Evolutionary conservation across 768 basidiomycete genomes (phyloP).

Genomic region (Lactifluus hygrophoroides): DNA sequence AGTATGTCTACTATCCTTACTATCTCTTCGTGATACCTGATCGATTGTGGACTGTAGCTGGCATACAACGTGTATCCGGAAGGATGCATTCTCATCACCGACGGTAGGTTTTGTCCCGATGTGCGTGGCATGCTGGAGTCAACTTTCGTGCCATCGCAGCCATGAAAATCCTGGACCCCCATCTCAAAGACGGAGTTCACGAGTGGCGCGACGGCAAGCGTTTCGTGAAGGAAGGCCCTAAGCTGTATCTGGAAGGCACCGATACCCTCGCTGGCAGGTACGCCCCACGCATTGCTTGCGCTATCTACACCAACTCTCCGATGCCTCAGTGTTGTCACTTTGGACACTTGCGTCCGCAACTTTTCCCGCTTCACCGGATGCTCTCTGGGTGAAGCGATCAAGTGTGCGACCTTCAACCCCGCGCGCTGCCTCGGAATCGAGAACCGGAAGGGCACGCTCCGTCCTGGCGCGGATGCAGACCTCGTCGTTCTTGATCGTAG

Average conservation of each 20-base stretch:
- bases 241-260: constrained; percentile 76
- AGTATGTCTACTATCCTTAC: constrained; percentile 35
- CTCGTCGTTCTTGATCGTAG: constrained; percentile 63
- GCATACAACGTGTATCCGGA: constrained; percentile 80
- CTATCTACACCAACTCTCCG: neutral
- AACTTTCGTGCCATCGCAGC: constrained; percentile 34
- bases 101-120: constrained; percentile 44
- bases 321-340: constrained; percentile 55
- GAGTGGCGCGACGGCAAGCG: constrained; percentile 81
- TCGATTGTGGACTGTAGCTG: constrained; percentile 37
- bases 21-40: neutral
- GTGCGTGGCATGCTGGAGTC: neutral
- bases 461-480: constrained; percentile 82
- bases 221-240: constrained; percentile 74
- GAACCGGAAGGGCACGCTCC: constrained; percentile 69
- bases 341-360: constrained; percentile 82
- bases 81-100: constrained; percentile 83
- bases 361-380: constrained; percentile 78
- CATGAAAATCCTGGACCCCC: constrained; percentile 80
- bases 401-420: constrained; percentile 79
- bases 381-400: constrained; percentile 74
- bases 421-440: constrained; percentile 79
- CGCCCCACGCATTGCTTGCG: constrained; percentile 13
- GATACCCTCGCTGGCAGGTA: constrained; percentile 85
- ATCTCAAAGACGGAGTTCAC: constrained; percentile 74